Evolutionary conservation across 2,329 filamentous ascomycete genomes (phyloP).

Genomic region (Alternaria gansuensis): DNA sequence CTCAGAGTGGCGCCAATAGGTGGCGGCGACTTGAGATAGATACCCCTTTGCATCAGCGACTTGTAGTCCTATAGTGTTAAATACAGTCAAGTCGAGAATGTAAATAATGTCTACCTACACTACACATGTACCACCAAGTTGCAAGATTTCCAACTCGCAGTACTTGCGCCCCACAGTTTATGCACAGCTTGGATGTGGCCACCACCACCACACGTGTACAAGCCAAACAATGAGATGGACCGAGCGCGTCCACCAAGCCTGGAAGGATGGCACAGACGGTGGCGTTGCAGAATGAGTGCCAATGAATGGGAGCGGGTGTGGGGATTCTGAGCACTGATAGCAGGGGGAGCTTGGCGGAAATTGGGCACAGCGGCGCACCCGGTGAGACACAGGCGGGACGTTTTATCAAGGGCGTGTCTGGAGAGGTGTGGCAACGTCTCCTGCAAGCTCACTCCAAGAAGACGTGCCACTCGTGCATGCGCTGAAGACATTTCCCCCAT

Average conservation of each 20-base stretch:
- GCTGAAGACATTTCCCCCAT: background rate
- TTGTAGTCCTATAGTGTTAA: slow-evolving; percentile 28
- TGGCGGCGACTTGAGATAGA: slow-evolving; percentile 32
- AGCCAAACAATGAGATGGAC: slow-evolving; percentile 10
- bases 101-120: slow-evolving; percentile 12
- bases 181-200: slow-evolving; percentile 8
- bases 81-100: slow-evolving; percentile 20
- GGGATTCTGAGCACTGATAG: slow-evolving; percentile 18
- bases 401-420: slow-evolving; percentile 13
- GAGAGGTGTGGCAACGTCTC: slow-evolving; percentile 11
- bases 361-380: slow-evolving; percentile 19
- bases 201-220: slow-evolving; percentile 14
- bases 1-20: slow-evolving; percentile 19
- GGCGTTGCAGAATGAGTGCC: slow-evolving; percentile 13
- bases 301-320: slow-evolving; percentile 10
- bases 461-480: slow-evolving; percentile 6
- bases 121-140: no score
- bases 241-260: background rate
- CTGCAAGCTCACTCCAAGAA: slow-evolving; percentile 1
- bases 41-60: slow-evolving; percentile 34
- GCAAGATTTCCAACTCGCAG: background rate
- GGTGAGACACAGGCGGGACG: slow-evolving; percentile 21
- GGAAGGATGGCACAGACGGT: slow-evolving; percentile 14
- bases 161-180: background rate
- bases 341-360: slow-evolving; percentile 23